A percentile compares a stretch with the other conserved stretches of the same genome.
phyloP scores from a whole-genome alignment of 2,329 filamentous ascomycete species.

The Aureobasidium musti region DNA sequence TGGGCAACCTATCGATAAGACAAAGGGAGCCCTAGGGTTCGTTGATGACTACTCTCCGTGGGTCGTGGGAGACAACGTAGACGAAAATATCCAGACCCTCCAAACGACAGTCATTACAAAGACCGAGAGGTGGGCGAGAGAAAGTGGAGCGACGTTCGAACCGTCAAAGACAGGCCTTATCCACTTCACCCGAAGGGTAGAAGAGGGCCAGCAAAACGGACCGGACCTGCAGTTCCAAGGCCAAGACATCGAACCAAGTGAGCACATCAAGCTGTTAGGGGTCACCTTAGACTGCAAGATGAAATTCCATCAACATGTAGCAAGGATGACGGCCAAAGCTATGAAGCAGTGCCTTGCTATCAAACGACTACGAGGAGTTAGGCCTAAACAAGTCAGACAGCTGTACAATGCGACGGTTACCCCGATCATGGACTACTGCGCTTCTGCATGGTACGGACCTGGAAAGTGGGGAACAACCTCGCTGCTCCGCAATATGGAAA shows the following conservation, averaged over 20 bases:
- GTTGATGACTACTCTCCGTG: too few species aligned
- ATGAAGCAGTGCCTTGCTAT: not conserved
- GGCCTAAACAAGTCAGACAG: not conserved
- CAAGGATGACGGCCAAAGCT: not conserved
- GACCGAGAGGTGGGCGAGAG: too few species aligned
- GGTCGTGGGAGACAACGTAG: too few species aligned
- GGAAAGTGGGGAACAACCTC: not conserved
- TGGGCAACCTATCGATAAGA: too few species aligned
- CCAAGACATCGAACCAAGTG: not conserved
- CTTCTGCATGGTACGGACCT: not conserved
- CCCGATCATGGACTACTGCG: not conserved
- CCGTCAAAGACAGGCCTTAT: too few species aligned
- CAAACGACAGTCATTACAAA: too few species aligned
- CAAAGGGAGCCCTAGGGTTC: too few species aligned
- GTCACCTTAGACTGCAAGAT: not conserved
- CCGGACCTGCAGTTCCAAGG: too few species aligned
- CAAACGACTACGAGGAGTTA: not conserved
- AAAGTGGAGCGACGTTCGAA: too few species aligned
- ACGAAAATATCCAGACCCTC: too few species aligned
- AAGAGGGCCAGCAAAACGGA: too few species aligned
- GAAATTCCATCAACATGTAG: not conserved
- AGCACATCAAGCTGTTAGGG: not conserved
- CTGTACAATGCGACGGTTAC: not conserved
- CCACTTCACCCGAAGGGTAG: too few species aligned
- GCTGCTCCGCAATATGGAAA: conserved; percentile 1